Conservation (phyloP, 176 grass and related monocot genomes). For the Tillandsia fasciculata region DNA sequence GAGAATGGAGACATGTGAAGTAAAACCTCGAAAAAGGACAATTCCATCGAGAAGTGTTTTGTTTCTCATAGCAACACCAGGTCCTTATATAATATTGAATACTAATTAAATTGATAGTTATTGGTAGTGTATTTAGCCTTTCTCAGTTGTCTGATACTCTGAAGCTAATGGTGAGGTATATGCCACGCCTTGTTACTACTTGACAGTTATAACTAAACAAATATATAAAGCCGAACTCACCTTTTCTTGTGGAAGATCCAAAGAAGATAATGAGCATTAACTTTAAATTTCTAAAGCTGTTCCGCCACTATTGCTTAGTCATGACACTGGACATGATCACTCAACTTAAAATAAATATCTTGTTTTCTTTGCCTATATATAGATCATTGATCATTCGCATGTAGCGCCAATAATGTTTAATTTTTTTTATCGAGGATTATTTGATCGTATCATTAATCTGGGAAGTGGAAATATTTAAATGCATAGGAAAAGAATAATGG, state of each 20-base stretch:
- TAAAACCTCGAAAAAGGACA: background rate
- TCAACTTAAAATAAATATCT: no score
- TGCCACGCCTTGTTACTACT: no score
- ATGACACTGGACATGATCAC: no score
- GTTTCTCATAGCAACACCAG: no score
- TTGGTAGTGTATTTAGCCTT: background rate
- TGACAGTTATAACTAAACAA: no score
- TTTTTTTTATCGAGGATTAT: background rate
- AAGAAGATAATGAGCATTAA: background rate
- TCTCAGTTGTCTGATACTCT: background rate
- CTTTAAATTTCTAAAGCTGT: background rate
- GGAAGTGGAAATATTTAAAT: background rate
- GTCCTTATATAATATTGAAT: no score
- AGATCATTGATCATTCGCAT: no score
- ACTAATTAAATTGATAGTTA: background rate
- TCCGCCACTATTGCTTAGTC: background rate
- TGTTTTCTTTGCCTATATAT: no score
- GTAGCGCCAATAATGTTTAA: background rate
- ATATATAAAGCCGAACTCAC: background rate
- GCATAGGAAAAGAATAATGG: background rate
- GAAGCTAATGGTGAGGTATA: background rate
- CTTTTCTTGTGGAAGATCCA: conserved; percentile 1
- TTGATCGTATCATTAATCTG: background rate
- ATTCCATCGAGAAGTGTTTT: no score
- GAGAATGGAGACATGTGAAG: background rate